These are phyloP conservation scores for Fagopyrum tataricum DNA, from an alignment of 148 eudicot genomes.

Conservation along the genomic window DNA sequence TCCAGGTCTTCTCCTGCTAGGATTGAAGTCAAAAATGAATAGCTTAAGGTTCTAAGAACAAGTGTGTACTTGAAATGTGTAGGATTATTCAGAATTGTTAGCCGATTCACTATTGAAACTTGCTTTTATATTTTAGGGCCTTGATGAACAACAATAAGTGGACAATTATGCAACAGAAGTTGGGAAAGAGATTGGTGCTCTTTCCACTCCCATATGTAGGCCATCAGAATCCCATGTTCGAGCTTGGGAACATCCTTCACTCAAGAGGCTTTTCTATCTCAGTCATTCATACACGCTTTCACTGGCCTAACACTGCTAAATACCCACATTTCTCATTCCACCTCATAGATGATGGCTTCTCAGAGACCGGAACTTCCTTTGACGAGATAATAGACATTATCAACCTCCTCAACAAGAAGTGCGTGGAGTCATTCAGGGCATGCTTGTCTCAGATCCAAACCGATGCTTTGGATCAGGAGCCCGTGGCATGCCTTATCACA, in stretches of 20 bases:
- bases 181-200: neutral
- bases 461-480: constrained; percentile 14
- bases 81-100: neutral
- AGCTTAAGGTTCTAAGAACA: neutral
- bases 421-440: constrained; percentile 27
- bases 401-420: constrained; percentile 22
- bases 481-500: constrained; percentile 44
- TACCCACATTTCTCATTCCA: constrained; percentile 35
- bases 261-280: constrained; percentile 27
- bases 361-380: constrained; percentile 10
- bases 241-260: constrained; percentile 19
- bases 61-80: too few relatives aligned
- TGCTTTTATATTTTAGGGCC: too few relatives aligned
- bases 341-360: constrained; percentile 28
- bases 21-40: neutral
- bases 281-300: constrained; percentile 26
- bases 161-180: neutral
- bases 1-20: neutral
- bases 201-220: constrained; percentile 8
- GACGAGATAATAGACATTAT: constrained; percentile 18
- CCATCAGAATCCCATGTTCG: constrained; percentile 12
- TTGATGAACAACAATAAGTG: neutral
- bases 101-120: too few relatives aligned
- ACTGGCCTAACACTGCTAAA: constrained; percentile 22
- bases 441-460: constrained; percentile 25